Percentiles rank a stretch among this genome's conserved stretches.
phyloP scores from a whole-genome alignment of 345 rosid species.

The Acer saccharum region DNA sequence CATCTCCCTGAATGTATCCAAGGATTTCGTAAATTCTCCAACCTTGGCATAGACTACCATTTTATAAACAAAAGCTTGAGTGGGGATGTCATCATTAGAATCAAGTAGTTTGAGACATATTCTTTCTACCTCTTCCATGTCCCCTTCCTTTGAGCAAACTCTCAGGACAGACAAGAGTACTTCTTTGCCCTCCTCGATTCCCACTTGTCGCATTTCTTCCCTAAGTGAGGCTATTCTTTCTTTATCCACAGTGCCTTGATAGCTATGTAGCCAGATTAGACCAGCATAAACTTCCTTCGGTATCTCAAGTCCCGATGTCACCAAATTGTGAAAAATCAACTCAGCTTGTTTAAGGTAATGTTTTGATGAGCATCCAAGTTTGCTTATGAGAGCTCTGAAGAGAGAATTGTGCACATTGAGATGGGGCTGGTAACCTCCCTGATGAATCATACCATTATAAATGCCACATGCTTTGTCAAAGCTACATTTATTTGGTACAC shows the following conservation, averaged over 20 bases:
- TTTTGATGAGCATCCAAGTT: slow-evolving; percentile 2
- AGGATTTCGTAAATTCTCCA: slow-evolving; percentile 51
- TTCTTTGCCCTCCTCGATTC: slow-evolving; percentile 62
- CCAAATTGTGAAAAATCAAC: slow-evolving; percentile 75
- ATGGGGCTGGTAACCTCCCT: too few relatives aligned
- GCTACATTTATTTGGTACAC: too few relatives aligned
- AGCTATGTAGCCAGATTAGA: slow-evolving; percentile 82
- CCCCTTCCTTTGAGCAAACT: slow-evolving; percentile 68
- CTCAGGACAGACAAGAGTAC: slow-evolving; percentile 71
- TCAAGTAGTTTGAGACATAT: slow-evolving; percentile 57
- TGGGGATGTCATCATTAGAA: slow-evolving; percentile 42
- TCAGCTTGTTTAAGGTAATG: slow-evolving; percentile 81
- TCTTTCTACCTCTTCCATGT: slow-evolving; percentile 66
- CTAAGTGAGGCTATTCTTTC: slow-evolving; percentile 50
- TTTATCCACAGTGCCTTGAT: slow-evolving; percentile 67
- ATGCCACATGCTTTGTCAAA: too few relatives aligned
- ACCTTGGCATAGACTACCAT: slow-evolving; percentile 72
- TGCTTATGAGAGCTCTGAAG: too few relatives aligned
- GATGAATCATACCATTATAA: too few relatives aligned
- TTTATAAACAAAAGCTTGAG: slow-evolving; percentile 74
- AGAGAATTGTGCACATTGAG: too few relatives aligned
- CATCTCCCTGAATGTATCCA: slow-evolving; percentile 69
- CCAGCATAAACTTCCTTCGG: slow-evolving; percentile 72
- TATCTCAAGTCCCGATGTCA: slow-evolving; percentile 63
- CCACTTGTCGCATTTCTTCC: slow-evolving; percentile 63